phyloP scores from a whole-genome alignment of 2,329 filamentous ascomycete species.

The Colletotrichum karsti region DNA sequence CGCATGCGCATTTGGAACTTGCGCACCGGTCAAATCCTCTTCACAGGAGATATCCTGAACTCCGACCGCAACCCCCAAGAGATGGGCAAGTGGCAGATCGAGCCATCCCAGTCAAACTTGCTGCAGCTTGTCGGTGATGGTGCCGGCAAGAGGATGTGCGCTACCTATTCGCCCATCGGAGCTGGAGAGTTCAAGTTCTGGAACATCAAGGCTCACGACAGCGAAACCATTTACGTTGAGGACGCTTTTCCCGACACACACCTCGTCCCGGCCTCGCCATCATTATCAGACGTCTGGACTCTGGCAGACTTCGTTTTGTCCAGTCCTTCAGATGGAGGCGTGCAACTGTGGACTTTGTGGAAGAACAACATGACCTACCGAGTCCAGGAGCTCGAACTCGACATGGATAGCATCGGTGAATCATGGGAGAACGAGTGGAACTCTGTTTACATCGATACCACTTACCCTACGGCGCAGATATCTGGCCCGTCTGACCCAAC shows the following conservation, averaged over 20 bases:
- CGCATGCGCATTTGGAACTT: conserved; percentile 90
- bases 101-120: conserved; percentile 80
- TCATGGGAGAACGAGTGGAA: conserved; percentile 78
- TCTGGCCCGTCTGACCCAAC: conserved; percentile 71
- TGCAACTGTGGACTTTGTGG: conserved; percentile 81
- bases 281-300: conserved; percentile 80
- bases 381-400: conserved; percentile 77
- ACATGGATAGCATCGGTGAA: conserved; percentile 67
- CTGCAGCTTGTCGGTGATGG: conserved; percentile 74
- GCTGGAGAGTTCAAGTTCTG: conserved; percentile 96
- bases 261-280: conserved; percentile 74
- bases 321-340: conserved; percentile 59
- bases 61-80: conserved; percentile 73
- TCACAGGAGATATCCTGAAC: conserved; percentile 80
- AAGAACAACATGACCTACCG: conserved; percentile 85
- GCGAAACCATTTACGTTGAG: conserved; percentile 70
- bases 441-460: conserved; percentile 69
- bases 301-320: conserved; percentile 78
- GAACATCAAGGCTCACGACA: conserved; percentile 73
- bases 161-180: conserved; percentile 89
- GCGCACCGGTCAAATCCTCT: conserved; percentile 79
- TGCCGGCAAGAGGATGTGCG: conserved; percentile 65
- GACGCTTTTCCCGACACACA: conserved; percentile 74
- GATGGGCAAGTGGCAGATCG: conserved; percentile 77
- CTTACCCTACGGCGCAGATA: conserved; percentile 60